Base-by-base conservation (phyloP, 257 asterid species). In the Ajuga chamaepitys region DNA sequence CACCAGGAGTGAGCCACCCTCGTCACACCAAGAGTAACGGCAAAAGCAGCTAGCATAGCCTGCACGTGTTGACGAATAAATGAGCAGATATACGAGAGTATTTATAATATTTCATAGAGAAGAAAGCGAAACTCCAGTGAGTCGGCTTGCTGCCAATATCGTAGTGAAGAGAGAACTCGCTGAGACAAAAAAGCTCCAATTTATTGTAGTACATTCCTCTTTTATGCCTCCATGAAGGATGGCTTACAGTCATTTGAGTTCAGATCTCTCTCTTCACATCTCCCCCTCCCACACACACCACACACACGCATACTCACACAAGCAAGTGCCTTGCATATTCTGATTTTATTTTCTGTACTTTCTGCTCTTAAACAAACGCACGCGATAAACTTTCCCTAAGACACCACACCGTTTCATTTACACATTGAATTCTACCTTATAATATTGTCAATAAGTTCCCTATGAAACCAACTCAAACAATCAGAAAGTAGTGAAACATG, bases 11-110 rank as follows among this genome's bases (percentile, higher is more conserved):
- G 80, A 66, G 79, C 74, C 10, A 67, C 84, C 78, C 46, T 83
- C 3, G 95, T 87, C 72, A 84, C 86, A 42, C 98, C 96, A 53
- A 92, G 81, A 64, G 86, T 85, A 64, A 92, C 78, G 60, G 94
- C 91, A 70, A 92, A 68, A 41, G 85, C 61, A 52, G 95, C 91
- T 10, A 92, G 80, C 60, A 85, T 44, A 45, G 96, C 91, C 97
- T 92, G 88, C 70, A 42, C 13, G 21, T 16, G 50, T 55, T 51
- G 14, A 64, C 2, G 16, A 64, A 54, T 26, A 48, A 35, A 34
- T 35, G 12, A 52, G 16, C 13, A 12, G 10, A 17, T 17, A 21
- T 12, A 13, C 8, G 18, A 34, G 7, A 26, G 17, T 16, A 25
- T 13, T 22, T 8, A 42, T 35, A 48, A 45, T 37, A 34, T 10